Evolutionary conservation across 1,139 yeast species (phyloP).

Genomic region (Lodderomyces orthopsilosis): DNA sequence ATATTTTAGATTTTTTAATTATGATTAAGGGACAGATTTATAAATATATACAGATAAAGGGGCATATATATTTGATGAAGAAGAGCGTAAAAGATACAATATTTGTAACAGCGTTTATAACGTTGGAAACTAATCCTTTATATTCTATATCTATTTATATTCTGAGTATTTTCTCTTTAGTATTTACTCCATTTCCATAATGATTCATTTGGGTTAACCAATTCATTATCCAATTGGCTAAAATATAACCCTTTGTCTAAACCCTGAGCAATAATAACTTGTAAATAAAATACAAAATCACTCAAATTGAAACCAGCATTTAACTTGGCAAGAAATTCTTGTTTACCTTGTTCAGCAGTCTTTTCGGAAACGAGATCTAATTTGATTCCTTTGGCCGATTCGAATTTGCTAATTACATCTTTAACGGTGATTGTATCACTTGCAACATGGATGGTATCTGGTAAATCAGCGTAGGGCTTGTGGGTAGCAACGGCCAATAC

Average conservation of each 20-base stretch:
- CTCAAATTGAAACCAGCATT: constrained; percentile 30
- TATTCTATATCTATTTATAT: no score
- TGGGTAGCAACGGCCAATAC: constrained; percentile 39
- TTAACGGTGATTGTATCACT: constrained; percentile 40
- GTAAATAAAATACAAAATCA: constrained; percentile 32
- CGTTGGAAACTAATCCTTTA: no score
- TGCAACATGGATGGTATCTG: constrained; percentile 43
- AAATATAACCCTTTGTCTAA: constrained; percentile 37
- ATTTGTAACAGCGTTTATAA: no score
- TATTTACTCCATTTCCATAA: constrained; percentile 53
- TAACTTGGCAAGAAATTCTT: constrained; percentile 27
- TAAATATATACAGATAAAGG: background rate
- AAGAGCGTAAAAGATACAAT: no score
- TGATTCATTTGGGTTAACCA: constrained; percentile 52
- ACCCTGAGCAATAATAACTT: constrained; percentile 21
- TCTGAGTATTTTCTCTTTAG: no score
- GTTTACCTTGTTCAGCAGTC: constrained; percentile 25
- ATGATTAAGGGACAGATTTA: constrained; percentile 1
- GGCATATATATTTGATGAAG: background rate
- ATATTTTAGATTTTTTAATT: background rate
- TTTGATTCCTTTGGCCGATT: constrained; percentile 33
- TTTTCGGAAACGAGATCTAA: constrained; percentile 24
- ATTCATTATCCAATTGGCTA: constrained; percentile 41
- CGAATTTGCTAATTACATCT: constrained; percentile 40
- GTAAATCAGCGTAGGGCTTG: constrained; percentile 33